phyloP scores from a whole-genome alignment of 2,329 filamentous ascomycete genomes.

The Aureobasidium sp. region DNA sequence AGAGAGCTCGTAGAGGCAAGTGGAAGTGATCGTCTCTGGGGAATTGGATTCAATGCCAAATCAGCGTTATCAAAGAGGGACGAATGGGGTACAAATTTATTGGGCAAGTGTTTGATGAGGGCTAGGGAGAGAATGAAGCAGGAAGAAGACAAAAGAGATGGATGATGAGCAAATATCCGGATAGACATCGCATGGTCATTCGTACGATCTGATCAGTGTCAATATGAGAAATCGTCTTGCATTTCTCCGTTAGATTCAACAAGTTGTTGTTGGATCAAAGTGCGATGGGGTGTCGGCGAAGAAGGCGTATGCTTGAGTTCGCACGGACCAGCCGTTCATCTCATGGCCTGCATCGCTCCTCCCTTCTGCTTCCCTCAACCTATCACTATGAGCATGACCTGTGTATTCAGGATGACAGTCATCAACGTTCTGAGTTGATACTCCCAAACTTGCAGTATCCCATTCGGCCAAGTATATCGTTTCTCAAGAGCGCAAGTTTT shows the following conservation, averaged over 20 bases:
- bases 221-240: too few species aligned
- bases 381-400: background rate
- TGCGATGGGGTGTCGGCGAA: background rate
- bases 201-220: too few species aligned
- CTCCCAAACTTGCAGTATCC: too few species aligned
- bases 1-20: slow-evolving; percentile 53
- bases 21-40: slow-evolving; percentile 58
- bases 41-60: slow-evolving; percentile 52
- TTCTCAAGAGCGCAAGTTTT: too few species aligned
- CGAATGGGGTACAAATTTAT: slow-evolving; percentile 58
- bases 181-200: background rate
- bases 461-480: too few species aligned
- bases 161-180: too few species aligned
- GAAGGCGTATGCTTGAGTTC: background rate
- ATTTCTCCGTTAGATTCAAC: background rate
- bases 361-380: background rate
- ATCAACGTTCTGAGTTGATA: background rate
- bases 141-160: slow-evolving; percentile 23
- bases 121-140: slow-evolving; percentile 48
- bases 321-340: background rate
- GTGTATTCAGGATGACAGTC: background rate
- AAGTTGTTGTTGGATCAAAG: background rate
- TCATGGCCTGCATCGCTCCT: background rate
- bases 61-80: slow-evolving; percentile 41
- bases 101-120: slow-evolving; percentile 57